Conservation (phyloP, 208 protist species). For the Wallacemonas sp. region DNA sequence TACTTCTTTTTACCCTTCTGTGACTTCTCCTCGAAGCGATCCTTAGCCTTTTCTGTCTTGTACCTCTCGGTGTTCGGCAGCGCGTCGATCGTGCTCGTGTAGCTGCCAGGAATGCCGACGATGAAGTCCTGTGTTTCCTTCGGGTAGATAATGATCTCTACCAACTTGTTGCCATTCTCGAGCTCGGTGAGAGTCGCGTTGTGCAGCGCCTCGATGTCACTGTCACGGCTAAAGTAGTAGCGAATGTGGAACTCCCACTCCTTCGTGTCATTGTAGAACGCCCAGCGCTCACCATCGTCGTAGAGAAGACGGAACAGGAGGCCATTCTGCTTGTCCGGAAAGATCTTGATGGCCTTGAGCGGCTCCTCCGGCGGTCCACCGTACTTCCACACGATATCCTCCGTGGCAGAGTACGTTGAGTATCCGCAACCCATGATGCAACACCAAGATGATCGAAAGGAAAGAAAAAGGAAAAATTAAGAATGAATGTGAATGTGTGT, state of each 20-base stretch:
- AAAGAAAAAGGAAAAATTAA: conserved; percentile 4
- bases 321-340: conserved; percentile 63
- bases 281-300: conserved; percentile 61
- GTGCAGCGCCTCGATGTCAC: conserved; percentile 48
- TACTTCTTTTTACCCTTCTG: conserved; percentile 21
- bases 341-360: conserved; percentile 65
- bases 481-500: neutral
- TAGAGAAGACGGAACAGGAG: conserved; percentile 66
- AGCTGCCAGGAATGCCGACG: conserved; percentile 59
- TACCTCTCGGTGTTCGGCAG: conserved; percentile 53
- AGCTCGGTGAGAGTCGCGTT: conserved; percentile 57
- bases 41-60: conserved; percentile 55
- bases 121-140: conserved; percentile 69
- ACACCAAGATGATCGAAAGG: neutral
- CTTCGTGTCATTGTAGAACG: conserved; percentile 74
- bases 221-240: conserved; percentile 59
- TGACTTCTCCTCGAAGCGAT: conserved; percentile 18
- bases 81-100: conserved; percentile 72
- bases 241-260: conserved; percentile 76
- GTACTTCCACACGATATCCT: conserved; percentile 76
- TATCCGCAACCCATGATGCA: conserved; percentile 60
- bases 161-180: conserved; percentile 55
- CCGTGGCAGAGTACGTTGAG: conserved; percentile 56
- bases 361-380: conserved; percentile 42
- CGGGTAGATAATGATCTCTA: conserved; percentile 73